Evolutionary conservation across 306 rosid species (phyloP), one percentile per base, ranked within the genome.

Genomic region (Glycine soja): DNA sequence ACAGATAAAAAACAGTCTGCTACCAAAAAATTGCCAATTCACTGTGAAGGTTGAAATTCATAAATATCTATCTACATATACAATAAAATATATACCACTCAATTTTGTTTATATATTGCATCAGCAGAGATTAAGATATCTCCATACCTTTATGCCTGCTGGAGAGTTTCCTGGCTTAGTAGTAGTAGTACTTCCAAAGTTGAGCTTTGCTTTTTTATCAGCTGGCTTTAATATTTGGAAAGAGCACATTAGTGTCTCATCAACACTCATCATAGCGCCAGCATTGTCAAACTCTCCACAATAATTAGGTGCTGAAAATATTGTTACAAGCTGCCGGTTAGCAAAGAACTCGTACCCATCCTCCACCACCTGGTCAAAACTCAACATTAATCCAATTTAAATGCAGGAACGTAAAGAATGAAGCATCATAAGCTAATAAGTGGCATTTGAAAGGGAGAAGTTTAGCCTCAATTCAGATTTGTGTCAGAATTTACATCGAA

Each of bases 181-280:
- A 61, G 98, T 88, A 50, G 86, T 81, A 58, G 89, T 85, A 87
- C 97, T 86, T 74, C 96, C 90, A 11, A 89, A 94, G 79, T 51
- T 87, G 77, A 80, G 76, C 85, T 81, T 90, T 9, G 74, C 3
- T 79, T 68, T 90, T 75, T 86, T 90, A 53, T 93, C 94, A 32
- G 97, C 87, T 3, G 99, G 94, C 89, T 91, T 93, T 70, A 95
- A 75, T 84, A 93, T 91, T 90, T 95, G 94, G 83, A 95, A 93
- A 62, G 97, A 91, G 88, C 98, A 95, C 97, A 93, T 93, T 34
- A 95, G 87, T 24, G 94, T 91, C 73, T 93, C 97, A 32, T 95
- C 98, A 85, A 95, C 99, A 19, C 95, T 95, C 99, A 93, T 93
- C 98, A 95, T 91, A 67, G 99, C 99, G 13, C 98, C 99, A 12